A percentile compares a stretch with the other conserved stretches of the same genome.
Conservation (phyloP, 495 filamentous ascomycete genomes). For the Aspergillus nidulans region DNA sequence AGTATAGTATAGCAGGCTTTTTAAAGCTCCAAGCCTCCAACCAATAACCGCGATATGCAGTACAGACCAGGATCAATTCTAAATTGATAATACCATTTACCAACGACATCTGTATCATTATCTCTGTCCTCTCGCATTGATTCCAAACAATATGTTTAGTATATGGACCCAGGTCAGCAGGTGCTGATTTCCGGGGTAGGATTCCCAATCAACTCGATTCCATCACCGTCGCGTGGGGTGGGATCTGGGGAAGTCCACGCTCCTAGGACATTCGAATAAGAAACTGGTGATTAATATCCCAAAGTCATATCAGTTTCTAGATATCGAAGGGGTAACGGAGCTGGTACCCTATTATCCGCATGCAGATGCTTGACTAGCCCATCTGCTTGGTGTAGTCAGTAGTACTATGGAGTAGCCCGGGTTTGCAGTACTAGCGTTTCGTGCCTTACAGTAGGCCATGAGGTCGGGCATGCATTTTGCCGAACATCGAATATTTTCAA, state of each 20-base stretch:
- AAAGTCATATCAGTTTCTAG: constrained; percentile 1
- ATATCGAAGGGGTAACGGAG: background rate
- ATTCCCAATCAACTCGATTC: background rate
- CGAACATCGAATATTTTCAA: background rate
- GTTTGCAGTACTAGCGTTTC: background rate
- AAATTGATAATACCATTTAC: constrained; percentile 23
- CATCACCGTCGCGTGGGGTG: constrained; percentile 23
- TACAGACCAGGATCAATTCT: background rate
- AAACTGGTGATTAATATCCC: constrained; percentile 13
- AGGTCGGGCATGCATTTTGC: background rate
- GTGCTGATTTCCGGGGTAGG: constrained; percentile 6
- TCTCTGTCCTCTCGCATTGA: constrained; percentile 6
- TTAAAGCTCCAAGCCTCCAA: constrained; percentile 15
- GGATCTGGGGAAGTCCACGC: constrained; percentile 19
- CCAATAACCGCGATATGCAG: constrained; percentile 19
- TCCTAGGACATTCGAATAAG: constrained; percentile 7
- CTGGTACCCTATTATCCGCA: background rate
- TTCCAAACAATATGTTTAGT: background rate
- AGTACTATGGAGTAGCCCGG: too few relatives aligned
- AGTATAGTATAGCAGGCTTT: background rate
- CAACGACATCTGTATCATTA: constrained; percentile 17
- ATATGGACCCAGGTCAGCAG: constrained; percentile 13
- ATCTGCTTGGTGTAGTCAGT: too few relatives aligned
- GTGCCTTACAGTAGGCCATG: background rate
- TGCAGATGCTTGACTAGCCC: background rate